phyloP scores from a whole-genome alignment of 2,329 filamentous ascomycete genomes.

The Colletotrichum sp. region DNA sequence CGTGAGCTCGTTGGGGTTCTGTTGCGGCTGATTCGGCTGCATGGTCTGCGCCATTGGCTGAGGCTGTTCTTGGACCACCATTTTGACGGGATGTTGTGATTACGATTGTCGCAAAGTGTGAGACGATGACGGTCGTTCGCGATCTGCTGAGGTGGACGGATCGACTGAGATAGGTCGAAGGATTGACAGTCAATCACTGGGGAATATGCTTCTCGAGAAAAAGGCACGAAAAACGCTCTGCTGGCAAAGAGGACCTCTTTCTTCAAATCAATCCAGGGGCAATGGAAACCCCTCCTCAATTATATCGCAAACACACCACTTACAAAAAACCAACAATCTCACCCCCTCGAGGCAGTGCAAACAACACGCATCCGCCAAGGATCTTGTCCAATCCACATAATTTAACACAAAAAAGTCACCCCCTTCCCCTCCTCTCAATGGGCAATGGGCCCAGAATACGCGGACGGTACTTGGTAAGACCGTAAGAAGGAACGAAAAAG shows the following conservation, averaged over 20 bases:
- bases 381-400: background rate
- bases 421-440: background rate
- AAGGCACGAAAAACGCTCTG: background rate
- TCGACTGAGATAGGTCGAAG: background rate
- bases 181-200: background rate
- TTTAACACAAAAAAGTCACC: background rate
- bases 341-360: background rate
- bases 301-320: background rate
- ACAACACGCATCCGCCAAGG: background rate
- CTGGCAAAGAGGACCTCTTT: background rate
- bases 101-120: background rate
- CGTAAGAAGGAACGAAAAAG: background rate
- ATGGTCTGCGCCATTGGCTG: background rate
- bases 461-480: background rate
- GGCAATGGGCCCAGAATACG: background rate
- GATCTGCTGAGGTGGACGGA: background rate
- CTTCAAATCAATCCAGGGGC: background rate
- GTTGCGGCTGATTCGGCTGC: background rate
- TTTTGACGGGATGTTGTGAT: background rate
- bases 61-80: constrained; percentile 4
- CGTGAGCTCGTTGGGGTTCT: background rate
- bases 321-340: background rate
- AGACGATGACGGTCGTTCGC: background rate
- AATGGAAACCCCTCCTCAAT: background rate
- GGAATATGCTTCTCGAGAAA: background rate